Conservation (phyloP, 208 protist genomes). For the Trypanosoma lewisi region DNA sequence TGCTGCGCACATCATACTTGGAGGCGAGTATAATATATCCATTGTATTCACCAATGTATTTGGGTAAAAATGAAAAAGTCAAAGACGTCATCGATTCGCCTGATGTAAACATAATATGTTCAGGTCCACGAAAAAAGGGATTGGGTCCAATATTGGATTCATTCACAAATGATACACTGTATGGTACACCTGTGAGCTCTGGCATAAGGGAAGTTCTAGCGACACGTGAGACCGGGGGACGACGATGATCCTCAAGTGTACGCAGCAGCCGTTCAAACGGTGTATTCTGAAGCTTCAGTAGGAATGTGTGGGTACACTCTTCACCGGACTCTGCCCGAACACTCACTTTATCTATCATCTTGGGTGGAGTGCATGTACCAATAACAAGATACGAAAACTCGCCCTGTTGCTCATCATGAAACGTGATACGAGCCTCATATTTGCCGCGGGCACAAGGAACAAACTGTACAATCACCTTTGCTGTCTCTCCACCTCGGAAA, state of each 20-base stretch:
- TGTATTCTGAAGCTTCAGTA: conserved; percentile 51
- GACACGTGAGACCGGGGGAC: conserved; percentile 17
- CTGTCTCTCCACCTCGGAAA: conserved; percentile 59
- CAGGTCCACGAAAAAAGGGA: conserved; percentile 72
- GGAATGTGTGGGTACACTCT: conserved; percentile 33
- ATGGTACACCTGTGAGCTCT: conserved; percentile 28
- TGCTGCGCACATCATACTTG: conserved; percentile 80
- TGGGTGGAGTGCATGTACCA: conserved; percentile 57
- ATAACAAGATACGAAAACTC: conserved; percentile 88
- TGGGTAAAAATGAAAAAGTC: conserved; percentile 80
- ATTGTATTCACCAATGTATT: conserved; percentile 75
- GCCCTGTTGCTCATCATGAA: conserved; percentile 84
- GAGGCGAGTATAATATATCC: conserved; percentile 83
- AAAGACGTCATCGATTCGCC: conserved; percentile 25
- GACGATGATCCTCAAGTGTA: conserved; percentile 64
- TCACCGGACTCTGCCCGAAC: conserved; percentile 76
- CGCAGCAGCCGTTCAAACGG: conserved; percentile 70
- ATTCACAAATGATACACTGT: conserved; percentile 66
- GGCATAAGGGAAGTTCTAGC: conserved; percentile 19
- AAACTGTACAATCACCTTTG: conserved; percentile 76
- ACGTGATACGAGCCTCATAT: conserved; percentile 74
- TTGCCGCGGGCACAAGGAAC: conserved; percentile 73
- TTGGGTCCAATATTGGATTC: conserved; percentile 73
- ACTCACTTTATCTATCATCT: conserved; percentile 39
- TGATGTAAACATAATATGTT: conserved; percentile 21